Evolutionary conservation across 1,284 basidiomycete species (phyloP).

Genomic region (Malassezia furfur): DNA sequence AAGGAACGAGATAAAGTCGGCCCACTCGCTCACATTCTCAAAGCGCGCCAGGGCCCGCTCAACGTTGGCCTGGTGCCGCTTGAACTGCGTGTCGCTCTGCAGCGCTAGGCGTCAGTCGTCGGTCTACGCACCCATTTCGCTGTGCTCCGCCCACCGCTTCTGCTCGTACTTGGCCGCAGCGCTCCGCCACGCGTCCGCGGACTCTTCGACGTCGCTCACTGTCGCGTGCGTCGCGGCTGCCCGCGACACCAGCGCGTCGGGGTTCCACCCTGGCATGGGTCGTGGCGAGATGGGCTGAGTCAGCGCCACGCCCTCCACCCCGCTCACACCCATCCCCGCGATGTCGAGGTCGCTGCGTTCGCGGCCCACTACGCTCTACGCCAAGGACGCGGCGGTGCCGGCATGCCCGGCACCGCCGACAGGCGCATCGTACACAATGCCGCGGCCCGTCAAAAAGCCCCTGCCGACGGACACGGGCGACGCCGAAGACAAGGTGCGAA

Average conservation of each 20-base stretch:
- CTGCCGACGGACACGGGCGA: conserved; percentile 24
- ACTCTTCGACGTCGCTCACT: not conserved
- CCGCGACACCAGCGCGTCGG: conserved; percentile 17
- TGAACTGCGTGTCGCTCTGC: conserved; percentile 73
- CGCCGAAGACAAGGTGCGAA: conserved; percentile 40
- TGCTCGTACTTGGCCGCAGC: conserved; percentile 41
- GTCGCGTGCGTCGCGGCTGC: conserved; percentile 2
- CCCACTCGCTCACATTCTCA: conserved; percentile 96
- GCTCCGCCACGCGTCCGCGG: conserved; percentile 28
- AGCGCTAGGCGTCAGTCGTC: conserved; percentile 19
- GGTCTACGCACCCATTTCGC: conserved; percentile 26
- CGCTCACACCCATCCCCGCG: not conserved
- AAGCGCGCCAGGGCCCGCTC: conserved; percentile 87
- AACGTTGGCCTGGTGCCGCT: conserved; percentile 82
- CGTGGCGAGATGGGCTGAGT: not conserved
- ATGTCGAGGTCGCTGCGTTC: conserved; percentile 44
- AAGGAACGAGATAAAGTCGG: conserved; percentile 95
- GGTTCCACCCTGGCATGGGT: conserved; percentile 6
- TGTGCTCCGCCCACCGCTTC: conserved; percentile 39
- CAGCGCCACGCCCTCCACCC: not conserved
- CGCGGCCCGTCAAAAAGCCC: conserved; percentile 12
- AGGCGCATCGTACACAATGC: not conserved
- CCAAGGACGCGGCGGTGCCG: conserved; percentile 15
- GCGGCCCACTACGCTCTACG: conserved; percentile 45
- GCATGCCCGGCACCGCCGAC: not conserved